These are phyloP conservation scores for Lentinula sp. DNA, from an alignment of 768 basidiomycete genomes.

Conservation along the genomic window DNA sequence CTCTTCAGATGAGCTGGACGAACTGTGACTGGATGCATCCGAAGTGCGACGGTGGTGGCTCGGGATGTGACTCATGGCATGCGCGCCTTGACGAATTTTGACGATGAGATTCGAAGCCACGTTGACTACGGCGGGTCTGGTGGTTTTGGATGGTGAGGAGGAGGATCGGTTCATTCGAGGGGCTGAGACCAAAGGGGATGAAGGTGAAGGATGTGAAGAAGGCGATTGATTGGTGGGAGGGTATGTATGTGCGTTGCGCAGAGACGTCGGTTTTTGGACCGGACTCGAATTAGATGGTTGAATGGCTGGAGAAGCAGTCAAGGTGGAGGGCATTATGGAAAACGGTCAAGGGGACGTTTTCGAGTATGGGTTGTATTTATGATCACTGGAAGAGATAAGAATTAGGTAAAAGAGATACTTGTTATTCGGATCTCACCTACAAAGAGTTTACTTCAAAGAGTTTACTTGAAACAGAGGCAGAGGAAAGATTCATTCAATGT, in stretches of 20 bases:
- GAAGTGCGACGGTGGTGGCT: neutral
- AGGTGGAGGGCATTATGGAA: too few relatives aligned
- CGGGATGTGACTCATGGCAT: neutral
- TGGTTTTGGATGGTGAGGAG: neutral
- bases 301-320: too few relatives aligned
- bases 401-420: too few relatives aligned
- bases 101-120: neutral
- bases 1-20: neutral
- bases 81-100: neutral
- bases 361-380: too few relatives aligned
- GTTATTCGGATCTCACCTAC: too few relatives aligned
- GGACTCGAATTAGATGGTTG: neutral
- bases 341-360: too few relatives aligned
- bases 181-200: neutral
- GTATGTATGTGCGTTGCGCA: neutral
- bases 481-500: neutral
- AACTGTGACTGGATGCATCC: neutral
- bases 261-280: neutral
- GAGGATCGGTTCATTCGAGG: neutral
- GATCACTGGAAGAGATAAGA: too few relatives aligned
- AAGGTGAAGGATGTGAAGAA: neutral
- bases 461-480: neutral
- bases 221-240: neutral
- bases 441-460: too few relatives aligned
- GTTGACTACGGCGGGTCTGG: neutral